Evolutionary conservation across 129 eudicot species (phyloP), one percentile per base, ranked within the genome.

Genomic region (Cynara cardunculus): DNA sequence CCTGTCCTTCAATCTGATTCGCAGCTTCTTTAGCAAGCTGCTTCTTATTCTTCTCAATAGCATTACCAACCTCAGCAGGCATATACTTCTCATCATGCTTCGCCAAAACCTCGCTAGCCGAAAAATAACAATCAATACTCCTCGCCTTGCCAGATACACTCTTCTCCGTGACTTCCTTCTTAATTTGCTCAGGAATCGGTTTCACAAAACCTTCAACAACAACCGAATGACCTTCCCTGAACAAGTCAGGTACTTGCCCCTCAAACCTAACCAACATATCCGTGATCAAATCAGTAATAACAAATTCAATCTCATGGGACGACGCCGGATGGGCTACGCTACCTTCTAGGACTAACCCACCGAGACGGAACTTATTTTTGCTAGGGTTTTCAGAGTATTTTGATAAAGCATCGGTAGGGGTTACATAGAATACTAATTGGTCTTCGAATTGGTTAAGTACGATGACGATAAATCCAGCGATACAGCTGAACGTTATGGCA

Each of bases 21-120:
- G 10, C 59, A 27, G 82, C 91, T 18, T 79, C 87, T 21, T 71
- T 90, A 26, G 78, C 86, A 11, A 78, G 82, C 66, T 83, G 46
- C 91, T 93, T 92, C 88, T 90, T 92, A 44, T 95, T 95, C 90
- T 89, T 90, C 90, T 90, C 99, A 18, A 95, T 83, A 0, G 97
- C 97, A 34, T 78, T 79, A 4, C 97, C 97, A 6, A 95, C 97
- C 78, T 95, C 97, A 7, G 85, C 80, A 14, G 99, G 99, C 99
- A 95, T 95, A 87, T 92, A 95, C 91, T 95, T 95, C 92, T 95
- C 99, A 76, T 95, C 97, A 39, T 95, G 99, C 89, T 95, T 95
- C 0, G 97, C 99, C 91, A 95, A 87, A 28, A 95, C 99, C 91
- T 95, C 99, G 2, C 87, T 82, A 10, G 97, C 97, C 4, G 86